These are phyloP conservation scores for Acorus calamus DNA, from an alignment of 106 monocot genomes.

Conservation along the genomic window DNA sequence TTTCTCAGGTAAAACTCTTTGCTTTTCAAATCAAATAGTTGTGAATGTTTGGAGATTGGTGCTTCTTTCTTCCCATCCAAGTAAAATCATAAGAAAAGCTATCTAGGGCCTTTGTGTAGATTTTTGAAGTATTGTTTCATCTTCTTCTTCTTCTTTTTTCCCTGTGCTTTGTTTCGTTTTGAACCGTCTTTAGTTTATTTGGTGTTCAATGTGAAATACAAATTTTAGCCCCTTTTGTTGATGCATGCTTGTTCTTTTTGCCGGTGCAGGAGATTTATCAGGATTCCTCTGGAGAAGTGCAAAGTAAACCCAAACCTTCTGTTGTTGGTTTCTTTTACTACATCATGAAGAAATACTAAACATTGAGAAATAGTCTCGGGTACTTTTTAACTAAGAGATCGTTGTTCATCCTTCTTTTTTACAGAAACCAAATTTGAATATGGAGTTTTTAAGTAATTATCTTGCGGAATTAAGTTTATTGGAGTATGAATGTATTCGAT, in stretches of 20 bases:
- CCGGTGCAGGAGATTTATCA: conserved; percentile 26
- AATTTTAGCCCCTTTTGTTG: too few species aligned
- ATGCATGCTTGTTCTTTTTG: not conserved
- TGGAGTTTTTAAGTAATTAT: conserved; percentile 55
- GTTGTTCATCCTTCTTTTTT: not conserved
- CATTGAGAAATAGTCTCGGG: not conserved
- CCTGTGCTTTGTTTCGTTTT: too few species aligned
- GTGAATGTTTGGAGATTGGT: not conserved
- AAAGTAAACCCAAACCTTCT: conserved; percentile 10
- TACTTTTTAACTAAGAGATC: not conserved
- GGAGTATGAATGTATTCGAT: conserved; percentile 39
- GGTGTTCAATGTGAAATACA: too few species aligned
- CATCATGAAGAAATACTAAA: too few species aligned
- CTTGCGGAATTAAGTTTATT: conserved; percentile 57
- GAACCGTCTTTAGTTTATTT: too few species aligned
- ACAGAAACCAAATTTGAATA: conserved; percentile 24
- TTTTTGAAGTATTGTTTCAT: too few species aligned
- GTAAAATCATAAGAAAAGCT: too few species aligned
- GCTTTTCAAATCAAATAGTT: too few species aligned
- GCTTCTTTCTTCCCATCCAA: too few species aligned
- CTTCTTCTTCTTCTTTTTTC: too few species aligned
- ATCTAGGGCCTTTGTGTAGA: too few species aligned
- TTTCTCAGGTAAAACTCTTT: conserved; percentile 37
- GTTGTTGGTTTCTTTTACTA: not conserved
- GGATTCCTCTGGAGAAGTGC: conserved; percentile 11